A percentile compares a stretch with the other conserved stretches of the same genome.
Conservation (phyloP, 2,329 filamentous ascomycete species). For the Colletotrichum sp. region DNA sequence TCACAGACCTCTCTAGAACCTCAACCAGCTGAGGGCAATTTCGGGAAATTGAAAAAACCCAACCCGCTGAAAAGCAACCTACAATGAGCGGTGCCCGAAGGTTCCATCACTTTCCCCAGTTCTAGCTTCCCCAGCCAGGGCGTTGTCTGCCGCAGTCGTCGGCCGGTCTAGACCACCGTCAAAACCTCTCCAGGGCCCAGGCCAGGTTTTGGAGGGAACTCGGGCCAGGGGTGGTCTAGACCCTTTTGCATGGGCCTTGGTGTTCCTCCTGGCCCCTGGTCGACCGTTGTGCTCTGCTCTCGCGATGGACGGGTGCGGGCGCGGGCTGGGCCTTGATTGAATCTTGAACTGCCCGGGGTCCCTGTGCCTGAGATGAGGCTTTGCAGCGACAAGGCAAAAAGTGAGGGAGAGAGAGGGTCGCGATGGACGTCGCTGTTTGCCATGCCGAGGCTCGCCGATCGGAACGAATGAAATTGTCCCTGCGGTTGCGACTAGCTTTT, state of each 20-base stretch:
- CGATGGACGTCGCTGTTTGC: not conserved
- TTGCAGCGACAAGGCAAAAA: not conserved
- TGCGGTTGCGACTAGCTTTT: not conserved
- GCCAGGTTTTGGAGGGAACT: not conserved
- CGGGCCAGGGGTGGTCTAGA: constrained; percentile 1
- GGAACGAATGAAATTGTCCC: not conserved
- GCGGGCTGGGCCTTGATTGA: not conserved
- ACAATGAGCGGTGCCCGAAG: not conserved
- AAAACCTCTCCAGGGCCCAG: not conserved
- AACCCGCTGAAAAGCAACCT: not conserved
- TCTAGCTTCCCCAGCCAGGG: not conserved
- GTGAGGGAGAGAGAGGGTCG: not conserved
- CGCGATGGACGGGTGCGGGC: not conserved
- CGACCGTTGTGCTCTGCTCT: not conserved
- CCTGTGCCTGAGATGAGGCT: not conserved
- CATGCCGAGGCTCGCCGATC: not conserved
- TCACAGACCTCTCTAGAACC: not conserved
- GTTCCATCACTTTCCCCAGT: not conserved
- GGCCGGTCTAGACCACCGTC: not conserved
- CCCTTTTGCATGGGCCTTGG: not conserved
- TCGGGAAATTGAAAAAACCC: not conserved
- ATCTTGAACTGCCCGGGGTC: not conserved
- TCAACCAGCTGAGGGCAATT: not conserved
- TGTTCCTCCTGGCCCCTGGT: not conserved
- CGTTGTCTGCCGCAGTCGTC: not conserved